Conservation (phyloP, 257 asterid genomes). For the Nicotiana knightiana region DNA sequence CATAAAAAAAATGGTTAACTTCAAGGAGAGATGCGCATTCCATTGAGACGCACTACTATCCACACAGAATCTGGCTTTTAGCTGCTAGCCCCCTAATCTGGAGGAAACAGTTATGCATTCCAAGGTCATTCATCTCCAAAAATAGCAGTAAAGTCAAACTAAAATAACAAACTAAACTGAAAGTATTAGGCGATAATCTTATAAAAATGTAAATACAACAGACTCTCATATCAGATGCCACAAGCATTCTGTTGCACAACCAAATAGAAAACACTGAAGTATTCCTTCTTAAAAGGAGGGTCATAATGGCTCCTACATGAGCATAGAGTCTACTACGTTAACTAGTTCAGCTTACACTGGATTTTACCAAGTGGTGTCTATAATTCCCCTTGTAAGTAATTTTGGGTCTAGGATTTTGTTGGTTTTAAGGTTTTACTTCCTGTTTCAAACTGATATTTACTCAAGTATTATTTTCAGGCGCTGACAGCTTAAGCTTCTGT, state of each 20-base stretch:
- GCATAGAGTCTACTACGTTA: not conserved
- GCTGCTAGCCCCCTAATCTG: not conserved
- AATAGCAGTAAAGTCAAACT: not conserved
- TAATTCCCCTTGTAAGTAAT: not conserved
- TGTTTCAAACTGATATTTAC: not conserved
- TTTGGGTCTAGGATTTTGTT: not conserved
- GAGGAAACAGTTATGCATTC: not conserved
- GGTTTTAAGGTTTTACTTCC: not conserved
- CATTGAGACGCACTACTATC: not conserved
- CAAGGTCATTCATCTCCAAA: not conserved
- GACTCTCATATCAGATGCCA: not conserved
- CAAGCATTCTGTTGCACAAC: not conserved
- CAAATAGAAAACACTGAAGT: not conserved
- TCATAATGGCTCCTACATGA: not conserved
- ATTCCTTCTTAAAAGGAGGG: not conserved
- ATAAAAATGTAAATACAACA: not conserved
- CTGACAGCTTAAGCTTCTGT: not conserved
- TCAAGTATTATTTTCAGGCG: not conserved
- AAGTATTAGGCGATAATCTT: not conserved
- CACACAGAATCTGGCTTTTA: not conserved
- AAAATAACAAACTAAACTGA: not conserved
- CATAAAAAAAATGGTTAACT: not conserved
- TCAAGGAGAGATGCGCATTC: not conserved
- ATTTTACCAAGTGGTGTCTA: not conserved
- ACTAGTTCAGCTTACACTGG: not conserved